Evolutionary conservation across 2,329 filamentous ascomycete species (phyloP).

Genomic region (Exophiala viscosa): DNA sequence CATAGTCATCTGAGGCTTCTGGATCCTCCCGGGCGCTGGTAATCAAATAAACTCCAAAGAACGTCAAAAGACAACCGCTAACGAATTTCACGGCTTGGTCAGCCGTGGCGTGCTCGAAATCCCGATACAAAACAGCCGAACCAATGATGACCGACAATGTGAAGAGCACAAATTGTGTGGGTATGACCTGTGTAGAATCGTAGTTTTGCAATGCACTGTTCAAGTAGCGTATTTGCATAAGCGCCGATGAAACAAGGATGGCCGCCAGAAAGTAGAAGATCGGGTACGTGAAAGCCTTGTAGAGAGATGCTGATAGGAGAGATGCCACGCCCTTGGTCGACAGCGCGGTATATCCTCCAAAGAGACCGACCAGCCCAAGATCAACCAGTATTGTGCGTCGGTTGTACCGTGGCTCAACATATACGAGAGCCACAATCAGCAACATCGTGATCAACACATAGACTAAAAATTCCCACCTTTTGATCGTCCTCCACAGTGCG

Average conservation of each 20-base stretch:
- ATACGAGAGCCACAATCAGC: slow-evolving; percentile 74
- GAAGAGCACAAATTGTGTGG: slow-evolving; percentile 95
- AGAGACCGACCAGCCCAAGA: slow-evolving; percentile 85
- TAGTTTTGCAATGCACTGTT: slow-evolving; percentile 88
- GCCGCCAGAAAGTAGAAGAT: slow-evolving; percentile 83
- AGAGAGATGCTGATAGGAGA: slow-evolving; percentile 84
- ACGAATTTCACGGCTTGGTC: slow-evolving; percentile 79
- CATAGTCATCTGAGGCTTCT: slow-evolving; percentile 59
- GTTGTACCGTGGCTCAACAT: slow-evolving; percentile 79
- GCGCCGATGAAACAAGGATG: slow-evolving; percentile 74
- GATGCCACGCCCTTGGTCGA: slow-evolving; percentile 96
- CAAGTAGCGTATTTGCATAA: slow-evolving; percentile 97
- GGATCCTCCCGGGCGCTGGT: slow-evolving; percentile 72
- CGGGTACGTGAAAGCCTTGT: slow-evolving; percentile 83
- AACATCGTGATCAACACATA: slow-evolving; percentile 74
- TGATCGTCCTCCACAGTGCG: slow-evolving; percentile 86
- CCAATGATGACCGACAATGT: slow-evolving; percentile 93
- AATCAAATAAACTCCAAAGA: slow-evolving; percentile 95
- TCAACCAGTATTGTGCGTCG: slow-evolving; percentile 84
- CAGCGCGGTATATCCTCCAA: slow-evolving; percentile 94
- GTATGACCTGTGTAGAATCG: slow-evolving; percentile 96
- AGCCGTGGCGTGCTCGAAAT: slow-evolving; percentile 79
- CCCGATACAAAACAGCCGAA: slow-evolving; percentile 86
- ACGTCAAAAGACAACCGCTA: slow-evolving; percentile 85
- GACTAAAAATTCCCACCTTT: slow-evolving; percentile 81